Evolutionary conservation across 176 grass and related monocot genomes (phyloP).

Genomic region (Cenchrus fungigraminus): DNA sequence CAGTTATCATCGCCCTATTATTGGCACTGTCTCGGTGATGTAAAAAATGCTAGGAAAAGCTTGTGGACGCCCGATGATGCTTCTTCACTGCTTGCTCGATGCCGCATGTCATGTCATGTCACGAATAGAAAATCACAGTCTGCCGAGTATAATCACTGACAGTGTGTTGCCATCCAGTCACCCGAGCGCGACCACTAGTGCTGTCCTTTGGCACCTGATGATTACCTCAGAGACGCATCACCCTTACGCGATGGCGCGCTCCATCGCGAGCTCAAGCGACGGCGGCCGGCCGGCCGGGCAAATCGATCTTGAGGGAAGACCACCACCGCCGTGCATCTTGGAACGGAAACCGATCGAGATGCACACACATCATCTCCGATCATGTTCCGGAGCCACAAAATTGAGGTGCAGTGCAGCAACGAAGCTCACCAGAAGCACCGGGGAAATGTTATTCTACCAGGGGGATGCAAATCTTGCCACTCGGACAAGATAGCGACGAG

Average conservation of each 20-base stretch:
- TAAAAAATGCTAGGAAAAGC: neutral
- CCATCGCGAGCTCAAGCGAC: neutral
- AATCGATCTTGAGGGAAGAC: neutral
- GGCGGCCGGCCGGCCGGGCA: neutral
- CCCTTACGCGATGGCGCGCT: conserved; percentile 5
- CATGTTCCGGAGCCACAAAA: neutral
- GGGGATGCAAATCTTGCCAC: conserved; percentile 32
- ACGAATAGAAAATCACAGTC: conserved; percentile 17
- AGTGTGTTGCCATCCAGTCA: neutral
- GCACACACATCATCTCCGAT: neutral
- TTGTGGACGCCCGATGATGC: neutral
- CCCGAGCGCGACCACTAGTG: neutral
- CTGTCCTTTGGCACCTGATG: neutral
- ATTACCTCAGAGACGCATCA: conserved; percentile 43
- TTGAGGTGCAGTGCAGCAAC: neutral
- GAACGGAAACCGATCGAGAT: neutral
- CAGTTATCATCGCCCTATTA: neutral
- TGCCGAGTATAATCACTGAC: neutral
- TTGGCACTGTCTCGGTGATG: neutral
- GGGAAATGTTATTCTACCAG: conserved; percentile 3
- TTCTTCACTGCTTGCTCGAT: neutral
- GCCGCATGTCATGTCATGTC: neutral
- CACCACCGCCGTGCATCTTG: too few relatives aligned
- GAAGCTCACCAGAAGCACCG: neutral
- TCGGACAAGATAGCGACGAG: conserved; percentile 30